Evolutionary conservation across 805 yeast genomes (phyloP), one percentile per base, ranked within the genome.

Genomic region (Ascoidea rubescens): DNA sequence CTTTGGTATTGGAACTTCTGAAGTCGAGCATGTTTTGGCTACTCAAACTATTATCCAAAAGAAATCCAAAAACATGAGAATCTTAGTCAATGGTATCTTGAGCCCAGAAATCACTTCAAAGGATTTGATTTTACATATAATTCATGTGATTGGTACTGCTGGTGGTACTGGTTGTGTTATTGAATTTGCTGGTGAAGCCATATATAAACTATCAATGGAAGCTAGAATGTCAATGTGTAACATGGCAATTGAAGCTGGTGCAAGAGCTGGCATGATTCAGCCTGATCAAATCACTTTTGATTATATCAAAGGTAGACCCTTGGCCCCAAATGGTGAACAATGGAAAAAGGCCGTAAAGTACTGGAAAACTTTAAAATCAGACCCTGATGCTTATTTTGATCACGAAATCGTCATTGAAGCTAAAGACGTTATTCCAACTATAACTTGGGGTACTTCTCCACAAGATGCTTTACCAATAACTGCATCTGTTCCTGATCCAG

Each of bases 371-470:
- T 75, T 93, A 58, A 79, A 82, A 62, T 75, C 95, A 30, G 99
- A 93, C 64, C 86, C 82, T 54, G 96, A 87, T 62, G 98, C 99
- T 32, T 71, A 76, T 55, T 93, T 90, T 59, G 99, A 93, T 64
- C 70, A 78, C 59, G 96, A 87, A 60, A 82, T 93, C 60, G 71
- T 74, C 48, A 86, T 93, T 66, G 73, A 83, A 58, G 96, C 95
- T 51, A 70, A 75, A 31, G 98, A 91, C 61, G 82, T 93, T 55
- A 80, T 86, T 50, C 99, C 99, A 59, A 93, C 99, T 30, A 88
- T 93, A 56, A 93, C 99, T 31, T 93, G 99, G 99, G 99, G 99
- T 74, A 93, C 93, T 60, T 91, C 98, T 62, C 99, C 99, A 37
- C 98, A 93, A 71, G 99, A 93, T 66, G 98, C 98, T 48, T 74